Conservation (phyloP, 2,329 filamentous ascomycete genomes). For the Sclerotinia spermophila region DNA sequence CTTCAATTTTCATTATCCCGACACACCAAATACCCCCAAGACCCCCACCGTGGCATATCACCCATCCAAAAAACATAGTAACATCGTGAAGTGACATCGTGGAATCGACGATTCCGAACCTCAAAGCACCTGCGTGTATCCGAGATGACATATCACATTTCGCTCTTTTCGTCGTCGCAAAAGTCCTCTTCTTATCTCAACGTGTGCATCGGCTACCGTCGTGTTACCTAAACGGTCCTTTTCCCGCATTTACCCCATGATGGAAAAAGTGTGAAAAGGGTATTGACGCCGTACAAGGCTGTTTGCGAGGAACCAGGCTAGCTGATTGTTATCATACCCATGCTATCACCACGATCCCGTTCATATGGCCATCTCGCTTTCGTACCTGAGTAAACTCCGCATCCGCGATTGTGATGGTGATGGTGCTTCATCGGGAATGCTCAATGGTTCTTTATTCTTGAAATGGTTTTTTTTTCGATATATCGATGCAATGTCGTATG, state of each 20-base stretch:
- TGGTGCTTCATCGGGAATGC: neutral
- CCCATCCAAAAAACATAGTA: neutral
- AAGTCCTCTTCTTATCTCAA: slow-evolving; percentile 1
- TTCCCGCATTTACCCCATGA: neutral
- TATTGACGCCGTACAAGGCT: neutral
- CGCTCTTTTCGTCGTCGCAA: neutral
- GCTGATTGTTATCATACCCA: neutral
- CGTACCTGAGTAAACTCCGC: slow-evolving; percentile 7
- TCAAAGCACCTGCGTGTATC: slow-evolving; percentile 2
- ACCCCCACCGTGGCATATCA: slow-evolving; percentile 5
- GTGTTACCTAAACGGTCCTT: slow-evolving; percentile 13
- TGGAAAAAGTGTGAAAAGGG: neutral
- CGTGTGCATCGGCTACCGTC: neutral
- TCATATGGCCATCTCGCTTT: neutral
- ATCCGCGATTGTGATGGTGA: neutral
- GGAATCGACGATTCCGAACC: slow-evolving; percentile 4
- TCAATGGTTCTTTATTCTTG: neutral
- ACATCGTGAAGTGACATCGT: slow-evolving; percentile 6
- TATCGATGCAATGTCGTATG: neutral
- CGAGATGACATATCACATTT: slow-evolving; percentile 8
- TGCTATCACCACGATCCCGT: neutral
- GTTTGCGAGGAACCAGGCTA: neutral
- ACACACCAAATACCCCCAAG: neutral
- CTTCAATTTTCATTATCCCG: neutral
- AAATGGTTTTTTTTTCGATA: neutral